Conservation (phyloP, 2,329 filamentous ascomycete species). For the Bipolaris cookei region DNA sequence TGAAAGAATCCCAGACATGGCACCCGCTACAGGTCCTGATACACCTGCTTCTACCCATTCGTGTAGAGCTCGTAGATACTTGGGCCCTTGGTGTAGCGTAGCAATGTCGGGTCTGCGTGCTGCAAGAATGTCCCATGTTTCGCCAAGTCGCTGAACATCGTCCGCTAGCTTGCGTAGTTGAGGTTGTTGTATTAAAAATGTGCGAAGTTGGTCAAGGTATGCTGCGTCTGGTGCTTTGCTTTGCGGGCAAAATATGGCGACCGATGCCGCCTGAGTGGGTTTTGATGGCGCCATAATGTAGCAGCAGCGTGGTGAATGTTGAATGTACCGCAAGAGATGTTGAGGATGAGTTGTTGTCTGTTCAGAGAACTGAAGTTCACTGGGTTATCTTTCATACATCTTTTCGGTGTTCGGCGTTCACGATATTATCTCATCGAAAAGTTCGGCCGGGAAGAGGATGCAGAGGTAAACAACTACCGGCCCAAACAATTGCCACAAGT, state of each 20-base stretch:
- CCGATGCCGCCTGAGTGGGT: constrained; percentile 15
- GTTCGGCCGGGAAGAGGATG: neutral
- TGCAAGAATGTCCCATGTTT: constrained; percentile 15
- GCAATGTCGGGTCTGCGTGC: constrained; percentile 13
- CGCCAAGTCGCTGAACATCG: constrained; percentile 8
- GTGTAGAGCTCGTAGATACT: constrained; percentile 3
- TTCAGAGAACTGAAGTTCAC: neutral
- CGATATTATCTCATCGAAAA: neutral
- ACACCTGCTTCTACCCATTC: constrained; percentile 13
- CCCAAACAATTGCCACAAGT: neutral
- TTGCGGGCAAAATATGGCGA: constrained; percentile 30
- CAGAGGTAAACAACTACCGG: neutral
- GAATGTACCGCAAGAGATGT: neutral
- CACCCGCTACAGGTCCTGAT: constrained; percentile 20
- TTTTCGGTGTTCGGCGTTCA: neutral
- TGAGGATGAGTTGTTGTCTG: neutral
- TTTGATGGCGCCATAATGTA: constrained; percentile 1
- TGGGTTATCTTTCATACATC: neutral
- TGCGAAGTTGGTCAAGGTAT: constrained; percentile 24
- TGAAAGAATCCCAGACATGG: constrained; percentile 22
- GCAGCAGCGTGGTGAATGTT: neutral
- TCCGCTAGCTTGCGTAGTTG: constrained; percentile 8
- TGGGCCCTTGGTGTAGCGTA: constrained; percentile 6
- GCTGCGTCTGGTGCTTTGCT: constrained; percentile 26
- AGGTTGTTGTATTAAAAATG: constrained; percentile 15